A percentile compares a stretch with the other conserved stretches of the same genome.
phyloP scores from a whole-genome alignment of 2,329 filamentous ascomycete genomes.

The Teratosphaeria zuluensis region DNA sequence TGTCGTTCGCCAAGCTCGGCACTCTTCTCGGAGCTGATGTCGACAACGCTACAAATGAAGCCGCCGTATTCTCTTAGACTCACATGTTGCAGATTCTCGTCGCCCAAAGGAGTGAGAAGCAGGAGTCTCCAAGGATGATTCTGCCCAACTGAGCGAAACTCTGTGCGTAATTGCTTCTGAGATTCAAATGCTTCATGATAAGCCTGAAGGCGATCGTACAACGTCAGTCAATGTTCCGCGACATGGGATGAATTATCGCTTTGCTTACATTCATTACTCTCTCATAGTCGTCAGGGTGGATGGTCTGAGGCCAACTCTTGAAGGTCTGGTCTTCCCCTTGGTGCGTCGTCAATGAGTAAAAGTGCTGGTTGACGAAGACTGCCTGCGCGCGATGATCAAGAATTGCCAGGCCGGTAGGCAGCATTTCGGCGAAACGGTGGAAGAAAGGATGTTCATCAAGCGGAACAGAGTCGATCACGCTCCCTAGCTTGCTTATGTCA shows the following conservation, averaged over 20 bases:
- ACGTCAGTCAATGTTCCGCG: too few species aligned
- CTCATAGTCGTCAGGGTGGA: conserved; percentile 35
- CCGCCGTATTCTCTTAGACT: conserved; percentile 28
- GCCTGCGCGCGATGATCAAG: conserved; percentile 35
- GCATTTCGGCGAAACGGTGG: conserved; percentile 35
- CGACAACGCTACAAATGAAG: conserved; percentile 38
- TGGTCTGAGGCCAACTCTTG: conserved; percentile 37
- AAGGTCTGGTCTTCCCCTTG: conserved; percentile 30
- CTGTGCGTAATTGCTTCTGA: conserved; percentile 30
- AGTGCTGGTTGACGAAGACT: conserved; percentile 38
- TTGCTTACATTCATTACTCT: conserved; percentile 27
- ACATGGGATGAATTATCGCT: too few species aligned
- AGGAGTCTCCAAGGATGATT: conserved; percentile 32
- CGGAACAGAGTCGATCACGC: conserved; percentile 12
- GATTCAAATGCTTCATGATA: conserved; percentile 34
- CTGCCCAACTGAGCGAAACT: conserved; percentile 31
- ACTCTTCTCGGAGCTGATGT: conserved; percentile 37
- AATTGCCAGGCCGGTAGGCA: conserved; percentile 38
- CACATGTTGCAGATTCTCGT: conserved; percentile 26
- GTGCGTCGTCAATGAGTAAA: conserved; percentile 37
- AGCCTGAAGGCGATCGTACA: conserved; percentile 8
- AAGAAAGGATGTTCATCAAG: conserved; percentile 34
- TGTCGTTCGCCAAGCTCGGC: conserved; percentile 33
- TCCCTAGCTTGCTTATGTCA: conserved; percentile 1
- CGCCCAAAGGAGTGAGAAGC: conserved; percentile 32